A percentile compares a stretch with the other conserved stretches of the same genome.
These are phyloP conservation scores for Phytophthora boehmeriae DNA, from an alignment of 352 stramenopile species.

Conservation along the genomic window DNA sequence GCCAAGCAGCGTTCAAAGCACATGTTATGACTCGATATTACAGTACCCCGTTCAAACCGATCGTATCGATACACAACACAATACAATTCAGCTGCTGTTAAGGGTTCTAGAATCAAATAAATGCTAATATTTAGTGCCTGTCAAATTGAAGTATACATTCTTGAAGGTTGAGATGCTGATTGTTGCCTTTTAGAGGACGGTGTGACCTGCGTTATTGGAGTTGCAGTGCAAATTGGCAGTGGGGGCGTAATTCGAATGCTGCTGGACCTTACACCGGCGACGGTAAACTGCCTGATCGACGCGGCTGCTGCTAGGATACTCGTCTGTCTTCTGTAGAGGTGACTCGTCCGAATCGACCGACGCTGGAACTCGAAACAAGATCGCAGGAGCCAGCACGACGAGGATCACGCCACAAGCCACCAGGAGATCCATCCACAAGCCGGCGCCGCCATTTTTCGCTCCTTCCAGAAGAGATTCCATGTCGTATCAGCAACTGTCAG, in stretches of 20 bases:
- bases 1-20: too few species aligned
- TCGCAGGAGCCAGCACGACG: conserved; percentile 66
- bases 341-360: not conserved
- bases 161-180: conserved; percentile 6
- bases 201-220: conserved; percentile 9
- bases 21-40: not conserved
- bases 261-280: conserved; percentile 14
- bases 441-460: conserved; percentile 12
- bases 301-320: conserved; percentile 4
- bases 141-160: not conserved
- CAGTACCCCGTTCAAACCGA: not conserved
- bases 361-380: conserved; percentile 48
- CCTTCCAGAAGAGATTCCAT: not conserved
- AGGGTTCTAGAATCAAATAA: not conserved
- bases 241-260: conserved; percentile 1
- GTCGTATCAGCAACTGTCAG: too few species aligned
- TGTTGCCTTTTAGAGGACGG: conserved; percentile 9
- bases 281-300: conserved; percentile 2
- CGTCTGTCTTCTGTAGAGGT: conserved; percentile 1
- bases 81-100: not conserved
- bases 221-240: not conserved
- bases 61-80: not conserved
- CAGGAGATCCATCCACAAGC: conserved; percentile 62
- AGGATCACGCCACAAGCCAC: conserved; percentile 68
- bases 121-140: conserved; percentile 8